Conservation (phyloP, 768 basidiomycete genomes). For the Sarcomyxa edulis region DNA sequence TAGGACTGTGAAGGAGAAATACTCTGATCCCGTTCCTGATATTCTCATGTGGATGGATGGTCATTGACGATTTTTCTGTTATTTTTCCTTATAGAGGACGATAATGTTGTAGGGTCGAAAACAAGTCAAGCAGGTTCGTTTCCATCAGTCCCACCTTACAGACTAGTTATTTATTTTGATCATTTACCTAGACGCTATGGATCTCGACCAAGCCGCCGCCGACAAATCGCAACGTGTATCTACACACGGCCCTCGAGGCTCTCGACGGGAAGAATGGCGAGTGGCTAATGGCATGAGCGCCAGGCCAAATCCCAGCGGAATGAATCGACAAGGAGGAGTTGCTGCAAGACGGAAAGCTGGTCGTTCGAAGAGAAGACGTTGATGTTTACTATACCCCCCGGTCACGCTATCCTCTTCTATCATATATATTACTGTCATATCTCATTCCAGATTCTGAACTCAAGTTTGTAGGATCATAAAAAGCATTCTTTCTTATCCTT, state of each 20-base stretch:
- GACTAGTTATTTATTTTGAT: slow-evolving; percentile 1
- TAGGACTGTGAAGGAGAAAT: slow-evolving; percentile 7
- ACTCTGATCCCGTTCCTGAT: slow-evolving; percentile 25
- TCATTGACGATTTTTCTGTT: slow-evolving; percentile 33
- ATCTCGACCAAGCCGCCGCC: slow-evolving; percentile 34
- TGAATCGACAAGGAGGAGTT: slow-evolving; percentile 64
- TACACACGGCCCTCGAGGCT: slow-evolving; percentile 76
- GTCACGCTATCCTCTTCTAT: too few relatives aligned
- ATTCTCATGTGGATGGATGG: slow-evolving; percentile 23
- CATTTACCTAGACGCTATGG: slow-evolving; percentile 55
- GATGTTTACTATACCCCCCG: too few relatives aligned
- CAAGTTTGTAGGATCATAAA: too few relatives aligned
- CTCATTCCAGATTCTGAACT: too few relatives aligned
- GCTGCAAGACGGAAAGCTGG: slow-evolving; percentile 65
- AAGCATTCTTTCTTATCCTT: too few relatives aligned
- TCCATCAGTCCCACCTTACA: not conserved
- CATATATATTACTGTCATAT: slow-evolving; percentile 9
- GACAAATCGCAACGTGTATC: slow-evolving; percentile 45
- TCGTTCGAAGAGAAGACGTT: slow-evolving; percentile 66
- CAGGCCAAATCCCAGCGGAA: slow-evolving; percentile 41
- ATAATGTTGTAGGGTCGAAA: slow-evolving; percentile 13
- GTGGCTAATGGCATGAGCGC: slow-evolving; percentile 68
- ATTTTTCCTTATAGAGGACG: slow-evolving; percentile 28
- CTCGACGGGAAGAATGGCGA: slow-evolving; percentile 80
- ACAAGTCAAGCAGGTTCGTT: slow-evolving; percentile 28